These are phyloP conservation scores for Trichosporon inkin DNA, from an alignment of 1,284 basidiomycete species.

Conservation along the genomic window DNA sequence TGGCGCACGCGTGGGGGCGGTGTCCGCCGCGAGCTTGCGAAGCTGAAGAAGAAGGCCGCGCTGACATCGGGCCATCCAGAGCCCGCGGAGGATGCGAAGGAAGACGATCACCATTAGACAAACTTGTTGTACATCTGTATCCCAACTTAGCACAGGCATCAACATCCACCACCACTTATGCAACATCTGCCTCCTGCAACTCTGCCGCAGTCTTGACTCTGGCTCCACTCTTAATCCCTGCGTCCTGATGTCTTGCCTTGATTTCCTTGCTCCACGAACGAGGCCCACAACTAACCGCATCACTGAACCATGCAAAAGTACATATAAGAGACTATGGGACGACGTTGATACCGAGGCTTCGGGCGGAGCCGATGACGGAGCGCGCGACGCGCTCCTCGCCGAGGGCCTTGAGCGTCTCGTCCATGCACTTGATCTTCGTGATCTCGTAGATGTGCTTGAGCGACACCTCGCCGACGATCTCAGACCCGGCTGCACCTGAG, in stretches of 20 bases:
- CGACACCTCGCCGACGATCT: slow-evolving; percentile 69
- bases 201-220: too few relatives aligned
- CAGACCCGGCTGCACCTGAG: slow-evolving; percentile 52
- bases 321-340: slow-evolving; percentile 58
- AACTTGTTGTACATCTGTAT: slow-evolving; percentile 7
- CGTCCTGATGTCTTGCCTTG: too few relatives aligned
- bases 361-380: slow-evolving; percentile 78
- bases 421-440: slow-evolving; percentile 90
- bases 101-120: slow-evolving; percentile 1
- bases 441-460: slow-evolving; percentile 99
- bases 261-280: too few relatives aligned
- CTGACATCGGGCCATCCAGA: not conserved
- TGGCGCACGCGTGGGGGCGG: slow-evolving; percentile 34
- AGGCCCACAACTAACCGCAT: too few relatives aligned
- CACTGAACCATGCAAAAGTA: too few relatives aligned
- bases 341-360: slow-evolving; percentile 77
- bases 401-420: slow-evolving; percentile 79
- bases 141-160: not conserved
- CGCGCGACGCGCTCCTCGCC: slow-evolving; percentile 80
- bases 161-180: slow-evolving; percentile 5
- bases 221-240: too few relatives aligned
- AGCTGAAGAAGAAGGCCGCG: not conserved
- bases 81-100: not conserved
- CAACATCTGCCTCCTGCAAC: too few relatives aligned
- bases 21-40: slow-evolving; percentile 13